Percentiles rank a stretch among this genome's conserved stretches.
Evolutionary conservation across 345 rosid genomes (phyloP).

Genomic region (Dimocarpus longan): DNA sequence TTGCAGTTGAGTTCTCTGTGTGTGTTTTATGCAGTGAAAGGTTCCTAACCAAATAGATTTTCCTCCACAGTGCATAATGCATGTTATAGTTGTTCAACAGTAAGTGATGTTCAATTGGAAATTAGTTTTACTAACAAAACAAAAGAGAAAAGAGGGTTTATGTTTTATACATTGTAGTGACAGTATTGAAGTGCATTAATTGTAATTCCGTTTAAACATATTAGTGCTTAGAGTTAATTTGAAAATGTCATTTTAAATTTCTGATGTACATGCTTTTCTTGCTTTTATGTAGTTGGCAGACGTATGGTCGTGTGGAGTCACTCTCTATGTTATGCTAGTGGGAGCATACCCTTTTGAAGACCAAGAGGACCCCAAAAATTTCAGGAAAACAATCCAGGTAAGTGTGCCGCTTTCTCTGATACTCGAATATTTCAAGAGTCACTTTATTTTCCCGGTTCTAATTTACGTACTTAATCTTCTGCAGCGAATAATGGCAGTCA

Average conservation of each 20-base stretch:
- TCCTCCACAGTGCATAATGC: neutral
- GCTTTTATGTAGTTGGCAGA: constrained; percentile 65
- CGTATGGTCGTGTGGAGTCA: constrained; percentile 98
- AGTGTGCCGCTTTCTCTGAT: neutral
- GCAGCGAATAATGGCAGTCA: constrained; percentile 88
- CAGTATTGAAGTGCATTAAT: neutral
- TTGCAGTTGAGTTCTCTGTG: neutral
- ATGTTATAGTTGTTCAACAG: neutral
- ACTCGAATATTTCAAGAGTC: neutral
- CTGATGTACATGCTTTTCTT: neutral
- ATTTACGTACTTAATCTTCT: constrained; percentile 16
- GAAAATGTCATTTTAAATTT: neutral
- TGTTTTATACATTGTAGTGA: neutral
- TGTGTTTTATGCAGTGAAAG: neutral
- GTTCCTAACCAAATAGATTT: neutral
- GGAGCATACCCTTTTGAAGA: constrained; percentile 97
- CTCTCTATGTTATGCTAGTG: constrained; percentile 90
- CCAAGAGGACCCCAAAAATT: constrained; percentile 82
- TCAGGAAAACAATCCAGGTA: constrained; percentile 93
- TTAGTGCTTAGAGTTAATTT: neutral
- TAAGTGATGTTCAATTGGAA: neutral
- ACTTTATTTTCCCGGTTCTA: neutral
- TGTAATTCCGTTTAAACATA: neutral
- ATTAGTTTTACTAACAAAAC: neutral
- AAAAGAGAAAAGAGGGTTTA: neutral